phyloP scores from a whole-genome alignment of 441 rosid genomes.

The Gossypium schwendimanii region DNA sequence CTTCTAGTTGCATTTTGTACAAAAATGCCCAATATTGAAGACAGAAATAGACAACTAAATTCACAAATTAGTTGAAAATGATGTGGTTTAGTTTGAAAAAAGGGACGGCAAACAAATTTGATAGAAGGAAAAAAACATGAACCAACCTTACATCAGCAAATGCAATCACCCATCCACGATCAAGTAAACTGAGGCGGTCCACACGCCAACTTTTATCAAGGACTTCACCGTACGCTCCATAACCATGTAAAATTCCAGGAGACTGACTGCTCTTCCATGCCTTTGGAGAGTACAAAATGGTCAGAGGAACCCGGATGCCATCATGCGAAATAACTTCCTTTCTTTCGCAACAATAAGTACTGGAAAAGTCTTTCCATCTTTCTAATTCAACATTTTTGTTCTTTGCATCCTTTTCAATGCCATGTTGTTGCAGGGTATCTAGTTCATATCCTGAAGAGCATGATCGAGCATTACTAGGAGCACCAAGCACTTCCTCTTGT shows the following conservation, averaged over 20 bases:
- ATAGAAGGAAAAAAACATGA: not conserved
- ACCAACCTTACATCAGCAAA: constrained; percentile 92
- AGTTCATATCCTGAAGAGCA: constrained; percentile 18
- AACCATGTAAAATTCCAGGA: constrained; percentile 73
- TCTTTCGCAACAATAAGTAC: constrained; percentile 58
- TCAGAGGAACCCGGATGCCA: constrained; percentile 69
- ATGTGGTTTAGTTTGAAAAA: not conserved
- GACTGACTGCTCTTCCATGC: constrained; percentile 53
- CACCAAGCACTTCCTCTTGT: constrained; percentile 47
- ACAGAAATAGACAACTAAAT: not conserved
- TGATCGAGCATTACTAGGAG: constrained; percentile 24
- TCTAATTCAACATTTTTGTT: constrained; percentile 18
- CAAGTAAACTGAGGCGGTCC: constrained; percentile 72
- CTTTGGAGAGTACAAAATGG: constrained; percentile 62
- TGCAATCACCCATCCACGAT: constrained; percentile 90
- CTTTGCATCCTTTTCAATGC: constrained; percentile 16
- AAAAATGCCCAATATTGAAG: not conserved
- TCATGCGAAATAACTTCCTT: constrained; percentile 64
- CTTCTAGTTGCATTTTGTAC: not conserved
- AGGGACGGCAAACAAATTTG: not conserved
- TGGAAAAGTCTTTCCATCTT: constrained; percentile 50
- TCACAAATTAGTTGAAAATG: not conserved
- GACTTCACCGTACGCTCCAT: constrained; percentile 92
- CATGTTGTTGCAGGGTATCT: constrained; percentile 15
- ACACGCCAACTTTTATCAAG: constrained; percentile 77